Conservation (phyloP, 495 filamentous ascomycete species). For the Neurospora cerealis region DNA sequence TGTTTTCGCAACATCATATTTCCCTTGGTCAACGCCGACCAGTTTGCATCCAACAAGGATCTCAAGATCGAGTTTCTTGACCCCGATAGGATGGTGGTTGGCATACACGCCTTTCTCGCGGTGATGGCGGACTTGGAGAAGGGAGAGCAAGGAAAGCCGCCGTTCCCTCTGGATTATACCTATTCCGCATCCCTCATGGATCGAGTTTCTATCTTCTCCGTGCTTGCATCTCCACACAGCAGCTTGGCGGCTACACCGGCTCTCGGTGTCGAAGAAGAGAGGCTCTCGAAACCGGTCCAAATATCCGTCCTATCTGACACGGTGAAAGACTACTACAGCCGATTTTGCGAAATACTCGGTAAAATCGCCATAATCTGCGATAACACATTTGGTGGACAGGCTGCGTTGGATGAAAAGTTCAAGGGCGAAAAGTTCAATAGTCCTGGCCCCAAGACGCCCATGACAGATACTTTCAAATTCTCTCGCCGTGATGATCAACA, state of each 20-base stretch:
- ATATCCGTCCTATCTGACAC: constrained; percentile 61
- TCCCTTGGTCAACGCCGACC: constrained; percentile 84
- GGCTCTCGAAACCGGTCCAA: constrained; percentile 65
- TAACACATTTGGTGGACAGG: constrained; percentile 93
- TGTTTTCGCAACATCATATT: constrained; percentile 90
- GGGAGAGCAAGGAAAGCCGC: constrained; percentile 64
- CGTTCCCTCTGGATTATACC: constrained; percentile 53
- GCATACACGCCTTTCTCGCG: constrained; percentile 83
- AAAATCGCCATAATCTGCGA: constrained; percentile 95
- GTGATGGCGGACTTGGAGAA: constrained; percentile 94
- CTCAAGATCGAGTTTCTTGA: constrained; percentile 87
- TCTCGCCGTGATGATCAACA: constrained; percentile 65
- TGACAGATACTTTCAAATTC: constrained; percentile 90
- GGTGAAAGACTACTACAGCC: constrained; percentile 71
- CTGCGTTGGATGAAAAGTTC: constrained; percentile 89
- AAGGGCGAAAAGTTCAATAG: constrained; percentile 68
- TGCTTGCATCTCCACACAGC: constrained; percentile 33
- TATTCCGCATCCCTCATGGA: constrained; percentile 37
- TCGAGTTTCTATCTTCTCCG: constrained; percentile 39
- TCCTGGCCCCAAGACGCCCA: constrained; percentile 81
- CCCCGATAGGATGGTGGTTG: constrained; percentile 91
- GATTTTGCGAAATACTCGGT: constrained; percentile 89
- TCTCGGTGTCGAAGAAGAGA: constrained; percentile 35
- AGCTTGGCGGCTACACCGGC: constrained; percentile 19
- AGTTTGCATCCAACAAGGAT: constrained; percentile 68